Evolutionary conservation across 2,329 filamentous ascomycete species (phyloP).

Genomic region (Pseudogymnoascus pannorum): DNA sequence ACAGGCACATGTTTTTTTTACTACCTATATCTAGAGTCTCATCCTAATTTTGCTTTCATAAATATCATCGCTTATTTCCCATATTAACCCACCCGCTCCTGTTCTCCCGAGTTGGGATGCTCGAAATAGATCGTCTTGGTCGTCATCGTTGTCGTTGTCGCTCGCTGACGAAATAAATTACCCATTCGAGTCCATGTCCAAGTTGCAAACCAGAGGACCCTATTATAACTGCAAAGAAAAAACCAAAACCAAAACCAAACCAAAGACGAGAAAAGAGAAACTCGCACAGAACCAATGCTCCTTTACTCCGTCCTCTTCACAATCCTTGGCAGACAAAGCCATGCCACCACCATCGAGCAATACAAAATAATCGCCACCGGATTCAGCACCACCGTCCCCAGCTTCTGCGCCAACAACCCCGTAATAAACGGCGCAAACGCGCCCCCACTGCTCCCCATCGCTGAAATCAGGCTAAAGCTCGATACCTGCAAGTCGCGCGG

Average conservation of each 20-base stretch:
- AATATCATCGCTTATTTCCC: not conserved
- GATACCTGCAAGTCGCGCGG: slow-evolving; percentile 52
- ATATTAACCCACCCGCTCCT: not conserved
- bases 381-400: slow-evolving; percentile 40
- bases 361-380: slow-evolving; percentile 61
- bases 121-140: not conserved
- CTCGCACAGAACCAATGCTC: no score
- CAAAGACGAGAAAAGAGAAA: no score
- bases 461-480: slow-evolving; percentile 59
- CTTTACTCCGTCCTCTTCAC: slow-evolving; percentile 53
- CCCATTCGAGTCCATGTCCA: not conserved
- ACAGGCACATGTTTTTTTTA: no score
- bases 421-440: slow-evolving; percentile 50
- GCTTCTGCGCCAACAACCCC: slow-evolving; percentile 38
- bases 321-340: slow-evolving; percentile 50
- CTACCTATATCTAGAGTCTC: not conserved
- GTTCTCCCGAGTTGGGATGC: not conserved
- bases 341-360: slow-evolving; percentile 56
- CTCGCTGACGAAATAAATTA: not conserved
- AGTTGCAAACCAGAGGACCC: not conserved
- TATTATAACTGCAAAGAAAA: not conserved
- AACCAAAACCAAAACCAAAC: not conserved
- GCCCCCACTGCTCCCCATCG: slow-evolving; percentile 64
- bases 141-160: not conserved
- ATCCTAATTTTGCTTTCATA: not conserved